Evolutionary conservation across 345 rosid genomes (phyloP).

Genomic region (Corymbia maculata): DNA sequence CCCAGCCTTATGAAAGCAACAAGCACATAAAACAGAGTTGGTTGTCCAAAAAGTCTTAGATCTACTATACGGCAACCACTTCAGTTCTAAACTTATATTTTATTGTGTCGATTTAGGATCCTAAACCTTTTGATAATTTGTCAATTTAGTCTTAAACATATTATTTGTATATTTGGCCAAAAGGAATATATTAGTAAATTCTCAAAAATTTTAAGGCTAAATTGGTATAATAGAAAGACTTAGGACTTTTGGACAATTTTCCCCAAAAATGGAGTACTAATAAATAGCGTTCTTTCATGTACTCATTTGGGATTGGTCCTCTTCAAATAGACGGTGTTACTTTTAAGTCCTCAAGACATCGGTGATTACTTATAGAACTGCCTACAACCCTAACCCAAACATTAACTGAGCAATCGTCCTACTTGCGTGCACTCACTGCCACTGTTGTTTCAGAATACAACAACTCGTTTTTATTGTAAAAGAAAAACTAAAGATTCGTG

Average conservation of each 20-base stretch:
- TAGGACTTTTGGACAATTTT: no score
- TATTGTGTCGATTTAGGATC: no score
- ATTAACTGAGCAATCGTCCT: not conserved
- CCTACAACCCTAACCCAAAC: not conserved
- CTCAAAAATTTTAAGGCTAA: not conserved
- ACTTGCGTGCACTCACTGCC: not conserved
- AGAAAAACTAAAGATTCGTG: not conserved
- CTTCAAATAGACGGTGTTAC: not conserved
- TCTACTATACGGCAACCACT: accelerated
- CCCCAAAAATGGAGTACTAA: not conserved
- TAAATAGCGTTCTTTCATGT: not conserved
- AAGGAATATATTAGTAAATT: no score
- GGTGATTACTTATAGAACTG: not conserved
- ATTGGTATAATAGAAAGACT: no score
- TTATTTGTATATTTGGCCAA: not conserved
- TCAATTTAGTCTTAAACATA: not conserved
- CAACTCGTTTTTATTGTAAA: not conserved
- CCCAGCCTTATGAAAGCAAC: not conserved
- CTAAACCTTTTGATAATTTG: no score
- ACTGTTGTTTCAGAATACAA: not conserved
- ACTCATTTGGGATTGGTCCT: not conserved
- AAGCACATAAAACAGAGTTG: not conserved
- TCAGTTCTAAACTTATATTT: no score
- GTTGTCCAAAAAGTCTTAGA: not conserved
- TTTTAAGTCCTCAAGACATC: not conserved